phyloP scores from a whole-genome alignment of 225 moss, liverwort and hornwort genomes.

The Straminergon stramineum region DNA sequence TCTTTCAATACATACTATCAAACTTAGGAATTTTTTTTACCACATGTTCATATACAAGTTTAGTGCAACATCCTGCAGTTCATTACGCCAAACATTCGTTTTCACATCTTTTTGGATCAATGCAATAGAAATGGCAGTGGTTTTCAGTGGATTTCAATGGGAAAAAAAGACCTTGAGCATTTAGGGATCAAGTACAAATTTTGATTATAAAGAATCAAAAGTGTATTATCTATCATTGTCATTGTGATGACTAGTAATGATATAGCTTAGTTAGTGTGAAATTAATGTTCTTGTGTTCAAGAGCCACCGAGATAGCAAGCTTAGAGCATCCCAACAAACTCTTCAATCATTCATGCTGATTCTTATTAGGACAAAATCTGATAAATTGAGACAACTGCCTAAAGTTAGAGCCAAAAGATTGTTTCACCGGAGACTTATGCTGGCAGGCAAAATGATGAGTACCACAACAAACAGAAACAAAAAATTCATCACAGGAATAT shows the following conservation, averaged over 20 bases:
- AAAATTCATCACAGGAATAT: background rate
- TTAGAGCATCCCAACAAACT: background rate
- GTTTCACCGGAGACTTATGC: background rate
- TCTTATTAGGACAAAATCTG: background rate
- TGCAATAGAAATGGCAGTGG: background rate
- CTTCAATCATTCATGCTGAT: background rate
- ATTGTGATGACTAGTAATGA: too few species aligned
- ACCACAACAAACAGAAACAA: fast-evolving
- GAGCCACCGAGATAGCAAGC: background rate
- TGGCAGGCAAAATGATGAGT: fast-evolving
- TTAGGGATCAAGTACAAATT: too few species aligned
- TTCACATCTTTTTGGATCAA: background rate
- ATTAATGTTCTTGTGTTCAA: background rate
- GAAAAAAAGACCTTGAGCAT: background rate
- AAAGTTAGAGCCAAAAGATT: background rate
- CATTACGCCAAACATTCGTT: background rate
- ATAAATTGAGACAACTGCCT: background rate
- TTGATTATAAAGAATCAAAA: background rate
- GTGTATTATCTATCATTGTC: background rate
- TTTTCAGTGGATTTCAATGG: background rate
- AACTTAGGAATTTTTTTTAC: background rate
- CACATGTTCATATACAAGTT: background rate
- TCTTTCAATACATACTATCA: fast-evolving
- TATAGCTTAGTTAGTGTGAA: background rate
- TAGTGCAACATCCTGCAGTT: fast-evolving